Evolutionary conservation across 345 rosid genomes (phyloP), one percentile per base, ranked within the genome.

Genomic region (Brassica juncea): DNA sequence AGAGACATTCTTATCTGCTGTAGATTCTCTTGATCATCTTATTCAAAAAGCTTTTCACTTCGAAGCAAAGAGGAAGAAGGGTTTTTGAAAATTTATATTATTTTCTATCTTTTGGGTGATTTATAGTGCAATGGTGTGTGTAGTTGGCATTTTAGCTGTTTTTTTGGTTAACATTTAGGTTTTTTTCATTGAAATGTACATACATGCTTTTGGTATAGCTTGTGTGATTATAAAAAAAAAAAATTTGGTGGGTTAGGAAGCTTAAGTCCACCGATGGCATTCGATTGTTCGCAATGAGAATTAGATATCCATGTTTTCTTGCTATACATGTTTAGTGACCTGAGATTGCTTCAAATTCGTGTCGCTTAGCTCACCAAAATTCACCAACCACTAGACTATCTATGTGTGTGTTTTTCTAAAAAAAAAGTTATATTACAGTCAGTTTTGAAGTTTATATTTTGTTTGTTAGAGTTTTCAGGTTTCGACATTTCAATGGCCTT

Each of bases 1-100:
- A 88, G 79, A 84, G 81, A 81, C 55, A 73, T 84, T 75, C 80
- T 94, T 78, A 84, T 89, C 81, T 93, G 98, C 81, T 92, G 98
- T 89, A 90, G 88, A 89, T 94, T 90, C 91, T 73, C 78, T 59
- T 92, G 86, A 94, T 61, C 73, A 62, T 23, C 47, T 47, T 12
- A 68, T 61, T 39, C 59, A 30, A 19, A 25, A 70, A 70, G 80
- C 63, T 70, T 57, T 15, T 79, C 67, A 76, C 63, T 82, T 75
- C 72, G 76, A 85, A 86, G 81, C 69, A 70, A 82, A 31, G 69
- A 75, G 49, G 52, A 64, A 64, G 42, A 44, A 62, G 60, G 27
- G 66, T 64, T 79, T 79, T 23, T 54, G 27, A 71, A 55, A 62
- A 71, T 74, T 74, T 69, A 74, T 80, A 80, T 21, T 10, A 49